Conservation (phyloP, 106 monocot genomes). For the Allium cepa region DNA sequence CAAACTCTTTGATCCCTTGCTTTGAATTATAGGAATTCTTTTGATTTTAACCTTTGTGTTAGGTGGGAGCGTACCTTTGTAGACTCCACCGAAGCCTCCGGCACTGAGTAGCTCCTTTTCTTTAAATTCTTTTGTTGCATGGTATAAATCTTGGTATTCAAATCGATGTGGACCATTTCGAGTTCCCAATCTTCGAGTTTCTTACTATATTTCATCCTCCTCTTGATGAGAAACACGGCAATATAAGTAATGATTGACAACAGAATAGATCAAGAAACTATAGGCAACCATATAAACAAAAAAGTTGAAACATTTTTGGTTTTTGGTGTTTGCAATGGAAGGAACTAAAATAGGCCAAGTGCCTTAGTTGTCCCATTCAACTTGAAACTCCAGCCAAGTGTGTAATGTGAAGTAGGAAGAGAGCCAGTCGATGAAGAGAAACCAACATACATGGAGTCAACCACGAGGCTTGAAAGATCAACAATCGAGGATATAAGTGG, state of each 20-base stretch:
- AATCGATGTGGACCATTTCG: slow-evolving; percentile 29
- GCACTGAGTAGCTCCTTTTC: slow-evolving; percentile 17
- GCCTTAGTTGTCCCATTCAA: slow-evolving; percentile 4
- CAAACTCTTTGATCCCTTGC: slow-evolving; percentile 38
- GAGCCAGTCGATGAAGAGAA: slow-evolving; percentile 11
- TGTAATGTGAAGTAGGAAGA: slow-evolving; percentile 7
- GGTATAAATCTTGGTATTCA: slow-evolving; percentile 24
- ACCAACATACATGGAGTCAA: slow-evolving; percentile 22
- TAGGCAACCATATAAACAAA: background rate
- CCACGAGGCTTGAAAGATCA: slow-evolving; percentile 13
- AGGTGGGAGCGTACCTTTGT: slow-evolving; percentile 19
- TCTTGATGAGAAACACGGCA: background rate
- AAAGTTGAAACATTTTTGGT: background rate
- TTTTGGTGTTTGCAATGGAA: background rate
- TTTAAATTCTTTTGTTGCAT: slow-evolving; percentile 27
- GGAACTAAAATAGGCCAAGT: background rate
- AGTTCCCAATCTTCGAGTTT: slow-evolving; percentile 30
- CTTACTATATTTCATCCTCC: slow-evolving; percentile 25
- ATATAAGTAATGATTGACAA: background rate
- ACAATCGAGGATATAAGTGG: slow-evolving; percentile 15
- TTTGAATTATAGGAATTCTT: slow-evolving; percentile 30
- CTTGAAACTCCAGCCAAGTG: slow-evolving; percentile 24
- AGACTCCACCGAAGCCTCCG: slow-evolving; percentile 42
- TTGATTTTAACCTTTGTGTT: slow-evolving; percentile 17
- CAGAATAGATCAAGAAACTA: slow-evolving; percentile 1